Evolutionary conservation across 2,329 filamentous ascomycete species (phyloP), one percentile per base, ranked within the genome.

Genomic region (Xylariaceae sp.): DNA sequence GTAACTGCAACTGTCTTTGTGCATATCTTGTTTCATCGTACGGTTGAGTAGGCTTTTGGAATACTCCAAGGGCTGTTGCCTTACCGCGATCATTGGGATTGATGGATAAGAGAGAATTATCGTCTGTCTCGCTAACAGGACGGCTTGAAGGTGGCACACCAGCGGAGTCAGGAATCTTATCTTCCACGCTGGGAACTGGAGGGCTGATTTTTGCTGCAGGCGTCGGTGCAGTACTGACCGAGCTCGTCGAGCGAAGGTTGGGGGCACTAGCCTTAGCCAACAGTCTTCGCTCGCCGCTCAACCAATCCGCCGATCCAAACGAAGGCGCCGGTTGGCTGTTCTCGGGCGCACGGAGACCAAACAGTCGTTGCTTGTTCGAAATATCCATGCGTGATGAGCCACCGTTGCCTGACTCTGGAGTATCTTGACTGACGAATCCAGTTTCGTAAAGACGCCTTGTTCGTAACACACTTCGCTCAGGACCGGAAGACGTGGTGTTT

Each of bases 11-110:
- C 69, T 96, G 89, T 50, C 91, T 85, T 70, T 95, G 88, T 4
- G 89, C 83, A 68, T 90, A 97, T 68, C 90, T 89, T 17, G 88
- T 85, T 69, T 97, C 92, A 68, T 96, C 90, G 66, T 94, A 96
- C 6, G 86, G 83, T 54, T 88, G 83, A 1, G 78, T 76, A 1
- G 92, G 89, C 70, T 91, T 91, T 64, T 88, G 88, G 61, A 73
- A 73, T 5, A 73, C 70, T 1, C 70, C 71, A 13, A 73, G 65
- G 53, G 71, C 70, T 18, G 71, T 73, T 34, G 71, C 71, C 53
- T 73, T 73, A 18, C 71, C 71, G 62, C 87, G 85, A 66, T 96
- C 92, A 63, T 86, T 86, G 0, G 89, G 87, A 61, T 90, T 85
- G 10, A 94, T 81, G 7, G 87, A 74, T 11, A 95, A 78, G 0